Percentiles rank a stretch among this genome's conserved stretches.
Evolutionary conservation across 192 early-diverging fungal species (phyloP).

Genomic region (Phycomyces blakesleeanus): DNA sequence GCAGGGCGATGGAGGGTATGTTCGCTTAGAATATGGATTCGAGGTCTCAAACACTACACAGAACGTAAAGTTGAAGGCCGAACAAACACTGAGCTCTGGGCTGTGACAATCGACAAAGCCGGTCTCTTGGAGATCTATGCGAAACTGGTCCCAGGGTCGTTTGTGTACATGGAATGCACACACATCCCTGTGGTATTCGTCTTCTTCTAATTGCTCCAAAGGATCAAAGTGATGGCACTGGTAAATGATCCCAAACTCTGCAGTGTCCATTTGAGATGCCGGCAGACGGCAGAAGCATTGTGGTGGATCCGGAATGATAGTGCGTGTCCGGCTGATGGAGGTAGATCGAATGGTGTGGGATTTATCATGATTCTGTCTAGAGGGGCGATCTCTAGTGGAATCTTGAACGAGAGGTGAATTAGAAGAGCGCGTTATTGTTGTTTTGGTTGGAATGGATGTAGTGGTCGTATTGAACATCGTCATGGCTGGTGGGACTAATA

Average conservation of each 20-base stretch:
- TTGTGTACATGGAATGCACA: slow-evolving; percentile 37
- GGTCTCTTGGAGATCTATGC: not conserved
- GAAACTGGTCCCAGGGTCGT: slow-evolving; percentile 22
- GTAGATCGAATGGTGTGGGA: not conserved
- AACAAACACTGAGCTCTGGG: slow-evolving; percentile 23
- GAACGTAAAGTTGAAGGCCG: slow-evolving; percentile 35
- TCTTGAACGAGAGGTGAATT: not conserved
- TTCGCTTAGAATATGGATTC: slow-evolving; percentile 5
- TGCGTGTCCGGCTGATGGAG: not conserved
- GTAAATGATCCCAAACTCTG: not conserved
- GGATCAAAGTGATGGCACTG: not conserved
- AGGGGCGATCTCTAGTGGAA: not conserved
- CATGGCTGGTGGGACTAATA: too few relatives aligned
- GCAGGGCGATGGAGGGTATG: slow-evolving; percentile 20
- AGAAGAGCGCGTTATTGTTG: too few relatives aligned
- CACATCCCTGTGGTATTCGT: not conserved
- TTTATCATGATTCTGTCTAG: not conserved
- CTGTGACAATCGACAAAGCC: not conserved
- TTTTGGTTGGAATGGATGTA: not conserved
- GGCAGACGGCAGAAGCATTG: not conserved
- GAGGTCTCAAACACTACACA: slow-evolving; percentile 19
- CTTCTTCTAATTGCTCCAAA: not conserved
- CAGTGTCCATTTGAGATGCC: not conserved
- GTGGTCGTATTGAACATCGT: not conserved
- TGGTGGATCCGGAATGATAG: not conserved